Base-by-base conservation (phyloP, 2,329 filamentous ascomycete genomes). In the Phaeosphaeria sp. region DNA sequence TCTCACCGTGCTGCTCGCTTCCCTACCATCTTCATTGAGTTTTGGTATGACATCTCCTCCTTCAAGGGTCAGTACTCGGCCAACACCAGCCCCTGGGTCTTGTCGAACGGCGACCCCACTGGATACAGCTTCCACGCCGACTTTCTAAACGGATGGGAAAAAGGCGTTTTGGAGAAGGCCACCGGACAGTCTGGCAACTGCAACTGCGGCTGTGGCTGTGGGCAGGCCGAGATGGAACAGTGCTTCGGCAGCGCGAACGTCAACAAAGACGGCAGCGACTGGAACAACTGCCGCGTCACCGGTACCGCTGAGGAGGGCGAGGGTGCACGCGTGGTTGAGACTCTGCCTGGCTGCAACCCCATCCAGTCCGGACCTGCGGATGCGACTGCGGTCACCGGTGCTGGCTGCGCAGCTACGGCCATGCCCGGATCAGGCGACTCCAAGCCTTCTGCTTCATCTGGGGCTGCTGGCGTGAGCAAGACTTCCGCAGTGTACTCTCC, bases 321-420 rank as follows among this genome's bases (percentile, higher is more conserved):
- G 44, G 21, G 67, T 36, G 39, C 41, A 9, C 48, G 58, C 18
- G 60, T 64, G 20, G 48, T 77, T 6, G 66, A 74, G 15, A 69
- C 66, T 52, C 72, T 78, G 7, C 75, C 75, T 36, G 75, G 75
- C 21, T 78, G 75, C 69, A 78, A 78, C 55, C 73, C 75, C n/a
- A 54, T 78, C 25, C 75, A 78, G 58, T 60, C 65, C 49, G 75
- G 75, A 2, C 75, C 75, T 43, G 71, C 66, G 21, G 59, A 57
- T 25, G 75, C 75, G 17, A 75, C 68, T 7, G 22, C 33, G 7
- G 69, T 54, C 23, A 61, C 68, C 54, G 74, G 73, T 9, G 59
- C 66, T 18, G 69, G 64, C 17, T 77, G 73, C 55, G 61, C 54
- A 41, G 68, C 67, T 41, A 54, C 62, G 43, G 54, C 65, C 46